Conservation (phyloP, 2,329 filamentous ascomycete genomes). For the Teratosphaeria epicoccoides region DNA sequence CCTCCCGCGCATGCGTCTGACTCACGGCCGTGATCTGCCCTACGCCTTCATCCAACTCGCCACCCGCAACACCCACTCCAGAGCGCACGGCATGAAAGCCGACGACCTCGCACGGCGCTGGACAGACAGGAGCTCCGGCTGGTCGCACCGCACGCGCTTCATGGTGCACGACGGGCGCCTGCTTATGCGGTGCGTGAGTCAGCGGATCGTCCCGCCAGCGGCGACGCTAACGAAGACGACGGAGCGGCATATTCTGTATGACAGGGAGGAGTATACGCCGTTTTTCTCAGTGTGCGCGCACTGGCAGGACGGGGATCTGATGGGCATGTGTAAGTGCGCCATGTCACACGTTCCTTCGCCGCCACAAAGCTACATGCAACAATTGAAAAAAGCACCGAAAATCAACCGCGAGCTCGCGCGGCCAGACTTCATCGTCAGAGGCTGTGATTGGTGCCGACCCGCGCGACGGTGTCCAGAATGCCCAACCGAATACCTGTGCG, state of each 20-base stretch:
- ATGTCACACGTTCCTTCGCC: slow-evolving; percentile 45
- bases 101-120: slow-evolving; percentile 43
- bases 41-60: slow-evolving; percentile 51
- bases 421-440: slow-evolving; percentile 36
- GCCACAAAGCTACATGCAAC: slow-evolving; percentile 33
- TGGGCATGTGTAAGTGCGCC: slow-evolving; percentile 51
- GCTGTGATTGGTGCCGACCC: slow-evolving; percentile 47
- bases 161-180: slow-evolving; percentile 43
- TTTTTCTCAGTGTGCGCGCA: slow-evolving; percentile 54
- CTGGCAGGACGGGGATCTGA: slow-evolving; percentile 51
- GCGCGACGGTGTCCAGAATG: slow-evolving; percentile 53
- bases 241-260: slow-evolving; percentile 48
- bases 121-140: slow-evolving; percentile 40
- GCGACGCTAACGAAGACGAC: slow-evolving; percentile 38
- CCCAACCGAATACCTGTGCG: slow-evolving; percentile 52
- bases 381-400: slow-evolving; percentile 31
- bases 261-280: slow-evolving; percentile 49
- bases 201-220: slow-evolving; percentile 41
- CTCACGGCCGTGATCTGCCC: slow-evolving; percentile 44
- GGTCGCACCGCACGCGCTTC: slow-evolving; percentile 47
- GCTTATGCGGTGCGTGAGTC: slow-evolving; percentile 48
- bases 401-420: slow-evolving; percentile 22
- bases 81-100: slow-evolving; percentile 37
- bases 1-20: slow-evolving; percentile 43
- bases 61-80: slow-evolving; percentile 39